Conservation (phyloP, 2,329 filamentous ascomycete genomes). For the Catunica adiposa region DNA sequence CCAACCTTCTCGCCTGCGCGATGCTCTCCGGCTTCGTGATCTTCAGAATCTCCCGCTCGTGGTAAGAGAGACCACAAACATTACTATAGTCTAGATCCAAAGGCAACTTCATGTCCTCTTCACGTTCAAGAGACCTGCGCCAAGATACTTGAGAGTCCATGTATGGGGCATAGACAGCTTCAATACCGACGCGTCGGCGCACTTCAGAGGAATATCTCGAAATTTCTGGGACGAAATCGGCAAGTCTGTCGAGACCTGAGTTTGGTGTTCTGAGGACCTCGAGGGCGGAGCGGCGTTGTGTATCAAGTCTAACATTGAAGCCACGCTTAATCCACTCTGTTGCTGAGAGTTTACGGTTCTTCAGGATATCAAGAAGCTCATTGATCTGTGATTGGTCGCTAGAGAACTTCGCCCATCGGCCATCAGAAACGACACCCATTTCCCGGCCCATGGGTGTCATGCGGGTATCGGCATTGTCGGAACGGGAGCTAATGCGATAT, state of each 20-base stretch:
- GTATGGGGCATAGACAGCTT: slow-evolving; percentile 77
- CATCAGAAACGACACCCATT: slow-evolving; percentile 63
- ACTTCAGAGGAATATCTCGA: slow-evolving; percentile 39
- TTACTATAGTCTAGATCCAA: slow-evolving; percentile 57
- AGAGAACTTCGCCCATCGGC: slow-evolving; percentile 55
- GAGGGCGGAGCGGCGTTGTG: slow-evolving; percentile 51
- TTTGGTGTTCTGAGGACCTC: slow-evolving; percentile 59
- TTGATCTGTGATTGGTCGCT: slow-evolving; percentile 51
- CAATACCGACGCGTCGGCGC: slow-evolving; percentile 56
- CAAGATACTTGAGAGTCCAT: slow-evolving; percentile 54
- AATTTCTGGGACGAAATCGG: slow-evolving; percentile 39
- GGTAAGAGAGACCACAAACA: slow-evolving; percentile 59
- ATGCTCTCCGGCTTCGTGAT: slow-evolving; percentile 64
- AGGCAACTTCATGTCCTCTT: slow-evolving; percentile 61
- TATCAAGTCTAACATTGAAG: slow-evolving; percentile 51
- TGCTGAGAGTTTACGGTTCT: slow-evolving; percentile 39
- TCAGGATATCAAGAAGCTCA: slow-evolving; percentile 46
- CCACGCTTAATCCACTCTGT: slow-evolving; percentile 53
- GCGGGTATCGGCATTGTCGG: slow-evolving; percentile 84
- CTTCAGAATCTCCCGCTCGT: slow-evolving; percentile 57
- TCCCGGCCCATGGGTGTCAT: slow-evolving; percentile 63
- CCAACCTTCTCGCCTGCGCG: slow-evolving; percentile 73
- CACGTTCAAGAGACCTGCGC: slow-evolving; percentile 51
- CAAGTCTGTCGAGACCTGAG: slow-evolving; percentile 41
- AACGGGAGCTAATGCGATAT: slow-evolving; percentile 79